Evolutionary conservation across 257 asterid species (phyloP).

Genomic region (Voacanga thouarsii): DNA sequence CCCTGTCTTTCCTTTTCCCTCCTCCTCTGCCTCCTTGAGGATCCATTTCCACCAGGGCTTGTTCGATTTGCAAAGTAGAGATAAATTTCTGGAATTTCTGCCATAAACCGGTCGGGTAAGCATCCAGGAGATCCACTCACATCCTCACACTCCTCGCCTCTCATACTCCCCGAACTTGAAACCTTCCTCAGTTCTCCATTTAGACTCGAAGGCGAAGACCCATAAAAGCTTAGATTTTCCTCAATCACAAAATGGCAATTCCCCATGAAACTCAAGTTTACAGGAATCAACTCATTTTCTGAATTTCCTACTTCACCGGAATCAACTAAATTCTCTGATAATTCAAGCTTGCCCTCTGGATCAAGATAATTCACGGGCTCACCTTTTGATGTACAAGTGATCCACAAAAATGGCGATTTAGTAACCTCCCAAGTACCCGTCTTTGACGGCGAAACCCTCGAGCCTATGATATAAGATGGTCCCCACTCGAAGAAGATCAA

Average conservation of each 20-base stretch:
- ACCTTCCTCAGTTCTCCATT: slow-evolving; percentile 14
- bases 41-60: slow-evolving; percentile 74
- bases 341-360: slow-evolving; percentile 50
- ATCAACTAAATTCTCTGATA: slow-evolving; percentile 38
- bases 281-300: slow-evolving; percentile 53
- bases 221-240: slow-evolving; percentile 42
- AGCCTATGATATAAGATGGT: slow-evolving; percentile 60
- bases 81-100: slow-evolving; percentile 82
- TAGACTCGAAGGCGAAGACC: slow-evolving; percentile 33
- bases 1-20: slow-evolving; percentile 73
- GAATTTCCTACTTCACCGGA: slow-evolving; percentile 31
- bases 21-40: slow-evolving; percentile 79
- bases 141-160: slow-evolving; percentile 51
- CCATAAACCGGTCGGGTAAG: slow-evolving; percentile 53
- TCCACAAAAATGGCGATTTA: slow-evolving; percentile 60
- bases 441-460: slow-evolving; percentile 55
- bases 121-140: slow-evolving; percentile 62
- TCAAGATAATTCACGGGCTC: slow-evolving; percentile 60
- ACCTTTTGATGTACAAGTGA: slow-evolving; percentile 57
- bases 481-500: slow-evolving; percentile 88
- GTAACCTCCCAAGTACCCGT: slow-evolving; percentile 50
- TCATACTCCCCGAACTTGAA: slow-evolving; percentile 40
- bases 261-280: slow-evolving; percentile 64
- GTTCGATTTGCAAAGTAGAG: slow-evolving; percentile 77
- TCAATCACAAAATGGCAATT: slow-evolving; percentile 62